These are phyloP conservation scores for Exophiala phaeomuriformis DNA, from an alignment of 2,329 filamentous ascomycete species.

Conservation along the genomic window DNA sequence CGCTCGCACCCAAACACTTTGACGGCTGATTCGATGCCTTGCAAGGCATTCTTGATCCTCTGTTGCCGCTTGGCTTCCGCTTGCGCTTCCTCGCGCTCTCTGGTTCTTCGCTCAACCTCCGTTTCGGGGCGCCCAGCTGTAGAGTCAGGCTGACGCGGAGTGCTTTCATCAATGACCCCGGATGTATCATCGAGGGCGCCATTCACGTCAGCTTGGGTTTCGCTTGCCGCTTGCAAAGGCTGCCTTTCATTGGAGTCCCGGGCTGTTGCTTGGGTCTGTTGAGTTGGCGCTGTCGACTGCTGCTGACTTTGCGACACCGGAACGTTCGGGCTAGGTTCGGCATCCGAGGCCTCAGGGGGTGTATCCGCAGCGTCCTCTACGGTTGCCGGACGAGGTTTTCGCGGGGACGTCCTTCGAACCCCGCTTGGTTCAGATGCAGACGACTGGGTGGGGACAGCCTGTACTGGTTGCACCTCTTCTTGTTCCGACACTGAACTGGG, in stretches of 20 bases:
- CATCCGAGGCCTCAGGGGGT: too few relatives aligned
- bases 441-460: too few relatives aligned
- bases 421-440: too few relatives aligned
- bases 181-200: neutral
- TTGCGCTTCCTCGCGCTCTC: constrained; percentile 12
- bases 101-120: constrained; percentile 5
- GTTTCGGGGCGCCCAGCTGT: constrained; percentile 10
- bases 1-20: constrained; percentile 22
- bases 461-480: too few relatives aligned
- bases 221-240: neutral
- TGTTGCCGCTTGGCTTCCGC: constrained; percentile 7
- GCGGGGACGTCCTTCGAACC: too few relatives aligned
- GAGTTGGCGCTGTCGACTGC: too few relatives aligned
- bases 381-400: too few relatives aligned
- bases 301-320: too few relatives aligned
- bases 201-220: neutral
- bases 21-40: constrained; percentile 24
- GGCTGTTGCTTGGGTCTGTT: too few relatives aligned
- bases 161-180: neutral
- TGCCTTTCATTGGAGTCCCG: neutral
- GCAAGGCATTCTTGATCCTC: constrained; percentile 7
- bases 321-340: too few relatives aligned
- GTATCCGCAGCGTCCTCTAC: too few relatives aligned
- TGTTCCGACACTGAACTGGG: too few relatives aligned
- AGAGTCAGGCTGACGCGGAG: neutral